Evolutionary conservation across 2,329 filamentous ascomycete genomes (phyloP).

Genomic region (Trichocomaceae sp.): DNA sequence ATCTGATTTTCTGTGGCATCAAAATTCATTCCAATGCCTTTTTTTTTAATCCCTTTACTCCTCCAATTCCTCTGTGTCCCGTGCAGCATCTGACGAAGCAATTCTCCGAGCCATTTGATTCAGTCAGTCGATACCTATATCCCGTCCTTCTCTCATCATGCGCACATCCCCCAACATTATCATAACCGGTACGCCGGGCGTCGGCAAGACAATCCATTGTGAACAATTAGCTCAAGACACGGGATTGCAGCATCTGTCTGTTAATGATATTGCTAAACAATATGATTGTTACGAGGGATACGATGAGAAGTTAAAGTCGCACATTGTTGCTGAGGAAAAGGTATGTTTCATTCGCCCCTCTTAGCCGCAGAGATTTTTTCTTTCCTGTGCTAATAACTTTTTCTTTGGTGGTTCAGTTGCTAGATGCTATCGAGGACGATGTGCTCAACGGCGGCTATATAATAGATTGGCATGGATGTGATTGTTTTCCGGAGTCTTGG

Average conservation of each 20-base stretch:
- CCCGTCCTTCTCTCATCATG: constrained; percentile 23
- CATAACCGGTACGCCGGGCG: constrained; percentile 89
- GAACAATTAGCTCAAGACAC: constrained; percentile 70
- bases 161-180: constrained; percentile 71
- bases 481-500: constrained; percentile 87
- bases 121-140: constrained; percentile 59
- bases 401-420: constrained; percentile 52
- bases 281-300: constrained; percentile 79
- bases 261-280: constrained; percentile 90
- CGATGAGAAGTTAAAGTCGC: constrained; percentile 77
- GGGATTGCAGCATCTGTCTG: constrained; percentile 71
- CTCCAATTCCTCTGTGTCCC: not conserved
- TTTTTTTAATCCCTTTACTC: not conserved
- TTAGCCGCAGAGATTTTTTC: constrained; percentile 1
- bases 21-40: not conserved
- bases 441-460: constrained; percentile 73
- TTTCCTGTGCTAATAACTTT: constrained; percentile 5
- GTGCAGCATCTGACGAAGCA: not conserved
- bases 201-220: constrained; percentile 91
- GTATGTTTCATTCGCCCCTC: constrained; percentile 40
- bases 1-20: not conserved
- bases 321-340: constrained; percentile 96
- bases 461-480: constrained; percentile 97
- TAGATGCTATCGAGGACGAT: constrained; percentile 83
- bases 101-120: constrained; percentile 56